These are phyloP conservation scores for Meira nashicola DNA, from an alignment of 1,284 basidiomycete genomes.

Conservation along the genomic window DNA sequence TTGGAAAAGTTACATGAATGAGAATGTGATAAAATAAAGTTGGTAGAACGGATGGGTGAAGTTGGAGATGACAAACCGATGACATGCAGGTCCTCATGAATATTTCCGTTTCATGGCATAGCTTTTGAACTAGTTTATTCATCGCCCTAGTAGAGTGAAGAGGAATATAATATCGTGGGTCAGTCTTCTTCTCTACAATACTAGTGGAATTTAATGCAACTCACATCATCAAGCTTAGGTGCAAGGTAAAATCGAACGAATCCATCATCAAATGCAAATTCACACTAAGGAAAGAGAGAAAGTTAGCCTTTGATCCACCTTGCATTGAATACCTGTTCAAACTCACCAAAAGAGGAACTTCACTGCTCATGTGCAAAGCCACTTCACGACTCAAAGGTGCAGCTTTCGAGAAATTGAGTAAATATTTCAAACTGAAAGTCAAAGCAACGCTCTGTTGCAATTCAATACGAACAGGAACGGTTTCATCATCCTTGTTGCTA, in stretches of 20 bases:
- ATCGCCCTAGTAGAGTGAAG: too few relatives aligned
- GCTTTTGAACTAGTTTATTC: too few relatives aligned
- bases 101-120: too few relatives aligned
- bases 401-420: conserved; percentile 94
- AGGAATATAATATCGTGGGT: too few relatives aligned
- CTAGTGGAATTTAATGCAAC: too few relatives aligned
- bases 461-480: conserved; percentile 53
- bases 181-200: too few relatives aligned
- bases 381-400: conserved; percentile 70
- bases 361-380: conserved; percentile 52
- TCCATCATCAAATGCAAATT: conserved; percentile 78
- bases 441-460: conserved; percentile 72
- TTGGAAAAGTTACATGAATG: too few relatives aligned
- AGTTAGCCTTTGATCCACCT: conserved; percentile 54
- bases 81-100: too few relatives aligned
- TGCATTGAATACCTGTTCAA: conserved; percentile 27
- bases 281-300: conserved; percentile 60
- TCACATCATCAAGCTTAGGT: conserved; percentile 45
- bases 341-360: conserved; percentile 38
- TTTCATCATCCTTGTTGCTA: conserved; percentile 49
- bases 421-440: conserved; percentile 95
- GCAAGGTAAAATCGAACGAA: conserved; percentile 53
- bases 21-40: too few relatives aligned
- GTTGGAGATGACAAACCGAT: too few relatives aligned
- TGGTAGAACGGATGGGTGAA: too few relatives aligned